These are phyloP conservation scores for Canavalia gladiata DNA, from an alignment of 306 rosid genomes.

Conservation along the genomic window DNA sequence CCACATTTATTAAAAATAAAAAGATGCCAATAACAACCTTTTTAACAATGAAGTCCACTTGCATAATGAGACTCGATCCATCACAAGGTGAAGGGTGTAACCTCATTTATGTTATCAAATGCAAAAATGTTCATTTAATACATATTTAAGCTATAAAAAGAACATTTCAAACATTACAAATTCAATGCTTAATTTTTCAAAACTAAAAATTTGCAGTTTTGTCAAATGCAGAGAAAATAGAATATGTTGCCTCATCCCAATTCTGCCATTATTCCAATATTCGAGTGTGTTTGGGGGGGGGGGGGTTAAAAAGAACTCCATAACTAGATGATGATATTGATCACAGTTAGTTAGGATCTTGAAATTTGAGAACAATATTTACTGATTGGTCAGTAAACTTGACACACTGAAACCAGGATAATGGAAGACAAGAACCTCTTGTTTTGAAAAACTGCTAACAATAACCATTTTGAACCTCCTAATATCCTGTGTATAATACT, in stretches of 20 bases:
- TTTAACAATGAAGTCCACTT: not conserved
- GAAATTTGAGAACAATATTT: not conserved
- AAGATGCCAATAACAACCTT: not conserved
- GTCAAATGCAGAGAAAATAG: not conserved
- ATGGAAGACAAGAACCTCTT: conserved; percentile 20
- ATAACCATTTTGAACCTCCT: conserved; percentile 23
- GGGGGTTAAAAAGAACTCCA: not conserved
- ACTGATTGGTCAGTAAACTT: conserved; percentile 6
- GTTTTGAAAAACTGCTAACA: conserved; percentile 2
- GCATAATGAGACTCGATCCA: not conserved
- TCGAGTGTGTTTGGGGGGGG: not conserved
- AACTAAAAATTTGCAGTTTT: not conserved
- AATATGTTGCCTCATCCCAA: not conserved
- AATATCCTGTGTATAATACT: conserved; percentile 12
- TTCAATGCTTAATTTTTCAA: not conserved
- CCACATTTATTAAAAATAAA: not conserved
- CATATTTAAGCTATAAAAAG: not conserved
- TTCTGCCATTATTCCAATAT: conserved; percentile 12
- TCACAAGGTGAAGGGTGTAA: not conserved
- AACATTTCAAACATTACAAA: not conserved
- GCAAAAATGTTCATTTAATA: not conserved
- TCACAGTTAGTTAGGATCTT: not conserved
- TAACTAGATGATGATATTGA: not conserved
- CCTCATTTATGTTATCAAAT: not conserved
- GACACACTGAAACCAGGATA: conserved; percentile 16